Conservation (phyloP, 2,329 filamentous ascomycete genomes). For the Cephalotrichum gorgonifer region DNA sequence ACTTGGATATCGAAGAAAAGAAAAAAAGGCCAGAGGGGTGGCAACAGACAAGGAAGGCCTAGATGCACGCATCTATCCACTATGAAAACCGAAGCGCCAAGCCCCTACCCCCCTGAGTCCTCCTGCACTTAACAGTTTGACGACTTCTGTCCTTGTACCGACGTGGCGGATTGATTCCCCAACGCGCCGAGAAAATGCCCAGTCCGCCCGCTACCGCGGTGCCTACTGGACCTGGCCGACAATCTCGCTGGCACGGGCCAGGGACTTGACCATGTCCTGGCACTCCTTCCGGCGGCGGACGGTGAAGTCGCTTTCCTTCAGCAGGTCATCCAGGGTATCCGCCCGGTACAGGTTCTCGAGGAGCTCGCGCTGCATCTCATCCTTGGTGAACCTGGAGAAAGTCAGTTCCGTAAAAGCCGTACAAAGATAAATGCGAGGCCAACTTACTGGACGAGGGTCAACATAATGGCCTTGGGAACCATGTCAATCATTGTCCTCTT, state of each 20-base stretch:
- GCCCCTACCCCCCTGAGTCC: neutral
- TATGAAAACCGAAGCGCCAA: neutral
- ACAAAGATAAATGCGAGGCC: neutral
- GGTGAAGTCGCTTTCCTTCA: slow-evolving; percentile 98
- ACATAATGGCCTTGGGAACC: slow-evolving; percentile 99
- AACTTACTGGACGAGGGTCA: slow-evolving; percentile 86
- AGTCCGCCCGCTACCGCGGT: neutral
- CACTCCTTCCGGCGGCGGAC: slow-evolving; percentile 92
- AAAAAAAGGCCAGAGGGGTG: neutral
- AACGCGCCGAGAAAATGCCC: neutral
- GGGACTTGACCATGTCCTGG: slow-evolving; percentile 96
- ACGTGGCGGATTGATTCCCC: neutral
- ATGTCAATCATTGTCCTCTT: slow-evolving; percentile 99
- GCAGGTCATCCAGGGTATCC: slow-evolving; percentile 80
- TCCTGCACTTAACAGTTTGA: too few species aligned
- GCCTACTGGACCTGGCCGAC: slow-evolving; percentile 66
- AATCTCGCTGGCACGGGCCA: slow-evolving; percentile 86
- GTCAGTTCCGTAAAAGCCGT: neutral
- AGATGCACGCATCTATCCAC: neutral
- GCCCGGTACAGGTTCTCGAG: slow-evolving; percentile 96
- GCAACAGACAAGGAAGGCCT: neutral
- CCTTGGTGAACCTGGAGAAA: slow-evolving; percentile 68
- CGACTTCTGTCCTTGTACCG: too few species aligned
- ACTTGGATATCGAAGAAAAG: neutral
- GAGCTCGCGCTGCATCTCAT: slow-evolving; percentile 96